These are phyloP conservation scores for Firmiana major DNA, from an alignment of 345 rosid species.

Conservation along the genomic window DNA sequence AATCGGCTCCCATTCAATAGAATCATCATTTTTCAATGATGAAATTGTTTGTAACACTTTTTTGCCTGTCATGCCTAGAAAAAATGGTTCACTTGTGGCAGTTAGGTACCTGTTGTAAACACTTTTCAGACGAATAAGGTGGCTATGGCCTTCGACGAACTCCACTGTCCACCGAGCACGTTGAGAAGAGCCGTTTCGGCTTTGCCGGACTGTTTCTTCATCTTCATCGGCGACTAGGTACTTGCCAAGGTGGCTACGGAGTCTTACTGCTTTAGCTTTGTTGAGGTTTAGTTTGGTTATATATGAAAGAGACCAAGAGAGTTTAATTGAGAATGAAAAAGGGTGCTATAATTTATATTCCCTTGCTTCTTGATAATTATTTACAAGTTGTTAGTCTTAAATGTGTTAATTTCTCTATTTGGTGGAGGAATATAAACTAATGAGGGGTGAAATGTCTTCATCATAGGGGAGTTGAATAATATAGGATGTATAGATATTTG, in stretches of 20 bases:
- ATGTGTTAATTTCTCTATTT: background rate
- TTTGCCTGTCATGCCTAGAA: constrained; percentile 62
- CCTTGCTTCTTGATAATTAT: background rate
- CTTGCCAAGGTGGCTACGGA: constrained; percentile 80
- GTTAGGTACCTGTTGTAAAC: constrained; percentile 67
- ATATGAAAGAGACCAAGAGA: too few species aligned
- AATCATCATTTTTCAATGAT: constrained; percentile 40
- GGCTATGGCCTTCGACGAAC: constrained; percentile 22
- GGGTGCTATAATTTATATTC: background rate
- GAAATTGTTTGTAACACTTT: constrained; percentile 52
- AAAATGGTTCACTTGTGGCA: constrained; percentile 58
- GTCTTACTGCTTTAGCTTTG: constrained; percentile 50
- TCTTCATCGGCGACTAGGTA: constrained; percentile 64
- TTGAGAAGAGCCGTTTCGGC: constrained; percentile 41
- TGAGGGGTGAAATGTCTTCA: background rate
- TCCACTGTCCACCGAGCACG: constrained; percentile 71
- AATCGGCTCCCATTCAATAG: constrained; percentile 63
- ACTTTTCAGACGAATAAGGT: constrained; percentile 51
- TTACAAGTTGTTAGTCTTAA: background rate
- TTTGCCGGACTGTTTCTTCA: constrained; percentile 54
- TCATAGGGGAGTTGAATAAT: background rate
- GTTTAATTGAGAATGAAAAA: background rate
- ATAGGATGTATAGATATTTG: too few species aligned
- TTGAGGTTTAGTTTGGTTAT: too few species aligned
- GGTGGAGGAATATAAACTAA: too few species aligned